phyloP scores from a whole-genome alignment of 129 eudicot species.

The Helianthus tuberosus region DNA sequence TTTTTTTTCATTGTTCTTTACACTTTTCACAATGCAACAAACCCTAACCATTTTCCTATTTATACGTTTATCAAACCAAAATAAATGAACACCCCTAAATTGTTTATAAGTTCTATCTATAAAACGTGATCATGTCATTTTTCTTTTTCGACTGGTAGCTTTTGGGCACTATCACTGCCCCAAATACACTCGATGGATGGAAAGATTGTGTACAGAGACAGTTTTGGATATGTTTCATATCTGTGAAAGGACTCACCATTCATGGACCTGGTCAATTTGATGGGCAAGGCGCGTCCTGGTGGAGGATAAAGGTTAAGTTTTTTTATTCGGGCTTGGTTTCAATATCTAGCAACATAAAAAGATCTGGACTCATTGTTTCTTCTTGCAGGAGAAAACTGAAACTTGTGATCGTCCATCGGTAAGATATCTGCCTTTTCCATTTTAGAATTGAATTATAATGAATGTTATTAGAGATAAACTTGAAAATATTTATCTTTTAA shows the following conservation, averaged over 20 bases:
- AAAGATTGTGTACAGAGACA: neutral
- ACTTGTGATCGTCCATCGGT: slow-evolving; percentile 36
- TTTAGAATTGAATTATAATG: neutral
- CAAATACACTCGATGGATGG: slow-evolving; percentile 34
- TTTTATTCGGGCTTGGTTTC: neutral
- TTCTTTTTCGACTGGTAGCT: slow-evolving; percentile 26
- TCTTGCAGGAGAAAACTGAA: slow-evolving; percentile 24
- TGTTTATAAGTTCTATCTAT: too few species aligned
- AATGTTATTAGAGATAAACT: too few species aligned
- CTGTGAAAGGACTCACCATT: slow-evolving; percentile 42
- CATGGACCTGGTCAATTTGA: slow-evolving; percentile 47
- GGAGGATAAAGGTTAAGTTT: slow-evolving; percentile 30
- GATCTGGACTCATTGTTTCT: neutral
- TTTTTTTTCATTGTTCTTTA: too few species aligned
- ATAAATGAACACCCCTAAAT: too few species aligned
- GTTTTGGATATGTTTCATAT: slow-evolving; percentile 40
- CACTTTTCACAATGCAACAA: too few species aligned
- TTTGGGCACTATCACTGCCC: slow-evolving; percentile 49
- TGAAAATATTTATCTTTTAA: too few species aligned
- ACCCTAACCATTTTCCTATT: too few species aligned
- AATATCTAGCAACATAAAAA: neutral
- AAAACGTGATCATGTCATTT: neutral
- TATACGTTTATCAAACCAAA: too few species aligned
- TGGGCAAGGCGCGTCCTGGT: slow-evolving; percentile 52
- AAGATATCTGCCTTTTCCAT: slow-evolving; percentile 17